Conservation (phyloP, 495 filamentous ascomycete species). For the Xylaria venustula region DNA sequence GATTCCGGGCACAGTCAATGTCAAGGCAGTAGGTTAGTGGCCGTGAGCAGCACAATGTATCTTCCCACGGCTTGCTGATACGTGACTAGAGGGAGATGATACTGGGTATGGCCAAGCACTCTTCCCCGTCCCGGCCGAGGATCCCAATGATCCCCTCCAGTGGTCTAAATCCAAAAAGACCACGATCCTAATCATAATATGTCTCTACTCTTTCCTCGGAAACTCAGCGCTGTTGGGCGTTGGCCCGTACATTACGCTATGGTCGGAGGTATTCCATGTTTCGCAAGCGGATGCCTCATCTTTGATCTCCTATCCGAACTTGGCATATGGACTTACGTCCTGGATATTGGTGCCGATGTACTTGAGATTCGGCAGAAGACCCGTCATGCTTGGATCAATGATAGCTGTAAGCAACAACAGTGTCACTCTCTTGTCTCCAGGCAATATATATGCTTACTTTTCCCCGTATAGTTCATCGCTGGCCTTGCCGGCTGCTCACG, state of each 20-base stretch:
- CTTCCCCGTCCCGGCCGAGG: constrained; percentile 61
- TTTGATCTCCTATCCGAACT: constrained; percentile 60
- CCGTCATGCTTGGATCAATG: constrained; percentile 54
- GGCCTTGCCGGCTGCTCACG: constrained; percentile 57
- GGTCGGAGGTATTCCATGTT: constrained; percentile 53
- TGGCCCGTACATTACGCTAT: constrained; percentile 61
- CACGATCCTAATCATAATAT: constrained; percentile 57
- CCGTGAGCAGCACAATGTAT: background rate
- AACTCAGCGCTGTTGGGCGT: constrained; percentile 59
- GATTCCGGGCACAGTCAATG: constrained; percentile 58
- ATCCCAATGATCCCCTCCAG: constrained; percentile 63
- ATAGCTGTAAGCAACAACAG: constrained; percentile 44
- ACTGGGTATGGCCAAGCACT: constrained; percentile 61
- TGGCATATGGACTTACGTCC: constrained; percentile 60
- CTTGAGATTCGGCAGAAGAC: constrained; percentile 56
- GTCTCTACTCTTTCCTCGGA: constrained; percentile 60
- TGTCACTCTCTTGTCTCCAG: constrained; percentile 25
- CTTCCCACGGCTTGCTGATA: background rate
- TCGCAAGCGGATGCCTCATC: constrained; percentile 50
- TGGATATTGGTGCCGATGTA: constrained; percentile 60
- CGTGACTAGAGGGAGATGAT: constrained; percentile 56
- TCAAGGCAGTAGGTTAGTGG: constrained; percentile 41
- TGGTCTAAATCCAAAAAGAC: constrained; percentile 60
- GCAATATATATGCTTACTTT: background rate
- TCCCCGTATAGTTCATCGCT: constrained; percentile 44